phyloP scores from a whole-genome alignment of 352 stramenopile genomes.

The Phytophthora pseudosyringae region DNA sequence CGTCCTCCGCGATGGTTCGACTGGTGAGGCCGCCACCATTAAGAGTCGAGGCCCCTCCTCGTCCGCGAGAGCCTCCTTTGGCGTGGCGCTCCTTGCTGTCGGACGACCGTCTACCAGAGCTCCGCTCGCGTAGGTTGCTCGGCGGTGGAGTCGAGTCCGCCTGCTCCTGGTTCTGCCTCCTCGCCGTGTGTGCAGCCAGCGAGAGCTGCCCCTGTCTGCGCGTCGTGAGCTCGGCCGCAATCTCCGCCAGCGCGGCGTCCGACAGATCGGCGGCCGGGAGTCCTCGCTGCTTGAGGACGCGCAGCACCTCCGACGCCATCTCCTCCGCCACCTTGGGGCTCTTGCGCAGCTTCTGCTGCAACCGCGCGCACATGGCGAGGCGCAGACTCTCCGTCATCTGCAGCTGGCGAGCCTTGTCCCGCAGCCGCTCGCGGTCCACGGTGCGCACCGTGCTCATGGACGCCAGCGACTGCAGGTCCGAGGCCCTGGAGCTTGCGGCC shows the following conservation, averaged over 20 bases:
- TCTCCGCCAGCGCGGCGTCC: slow-evolving; percentile 44
- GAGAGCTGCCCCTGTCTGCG: slow-evolving; percentile 46
- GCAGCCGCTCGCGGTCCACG: slow-evolving; percentile 70
- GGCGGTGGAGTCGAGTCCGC: slow-evolving; percentile 1
- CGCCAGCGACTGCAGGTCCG: slow-evolving; percentile 40
- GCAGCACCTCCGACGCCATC: slow-evolving; percentile 63
- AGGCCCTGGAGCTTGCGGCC: slow-evolving; percentile 43
- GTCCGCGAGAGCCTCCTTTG: slow-evolving; percentile 10
- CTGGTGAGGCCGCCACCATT: not conserved
- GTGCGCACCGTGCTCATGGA: slow-evolving; percentile 53
- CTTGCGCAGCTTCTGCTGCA: slow-evolving; percentile 78
- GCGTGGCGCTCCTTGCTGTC: slow-evolving; percentile 30
- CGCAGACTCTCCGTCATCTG: slow-evolving; percentile 81
- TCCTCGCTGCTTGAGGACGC: slow-evolving; percentile 52
- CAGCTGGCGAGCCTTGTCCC: slow-evolving; percentile 67
- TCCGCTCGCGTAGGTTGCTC: not conserved
- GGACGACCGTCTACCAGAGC: slow-evolving; percentile 30
- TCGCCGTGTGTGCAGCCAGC: slow-evolving; percentile 18
- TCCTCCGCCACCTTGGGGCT: slow-evolving; percentile 66
- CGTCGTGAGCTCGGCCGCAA: slow-evolving; percentile 51
- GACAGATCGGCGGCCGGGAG: slow-evolving; percentile 43
- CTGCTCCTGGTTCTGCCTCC: slow-evolving; percentile 38
- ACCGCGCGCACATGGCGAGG: slow-evolving; percentile 68
- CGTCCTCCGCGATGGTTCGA: slow-evolving; percentile 39
- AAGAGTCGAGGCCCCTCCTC: not conserved